Conservation (phyloP, 768 basidiomycete species). For the Boletus subcaerulescens region DNA sequence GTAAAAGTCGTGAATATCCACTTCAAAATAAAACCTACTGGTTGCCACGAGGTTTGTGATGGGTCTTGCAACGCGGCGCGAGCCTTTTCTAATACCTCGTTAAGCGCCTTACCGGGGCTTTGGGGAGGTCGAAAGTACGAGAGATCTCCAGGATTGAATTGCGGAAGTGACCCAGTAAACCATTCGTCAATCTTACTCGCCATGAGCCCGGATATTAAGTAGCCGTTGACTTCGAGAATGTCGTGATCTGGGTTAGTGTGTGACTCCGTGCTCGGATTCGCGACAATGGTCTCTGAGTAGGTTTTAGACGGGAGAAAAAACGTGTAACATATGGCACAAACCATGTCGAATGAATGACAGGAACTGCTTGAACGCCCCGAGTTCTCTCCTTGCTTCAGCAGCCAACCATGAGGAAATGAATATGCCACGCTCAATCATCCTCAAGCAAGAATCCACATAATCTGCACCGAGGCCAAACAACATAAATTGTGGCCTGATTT, state of each 20-base stretch:
- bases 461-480: conserved; percentile 52
- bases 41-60: conserved; percentile 47
- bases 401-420: conserved; percentile 69
- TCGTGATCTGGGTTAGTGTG: conserved; percentile 56
- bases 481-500: conserved; percentile 52
- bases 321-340: conserved; percentile 32
- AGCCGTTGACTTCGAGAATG: conserved; percentile 76
- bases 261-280: conserved; percentile 52
- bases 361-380: conserved; percentile 74
- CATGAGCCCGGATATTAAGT: conserved; percentile 68
- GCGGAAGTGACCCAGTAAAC: conserved; percentile 60
- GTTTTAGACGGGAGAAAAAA: conserved; percentile 17
- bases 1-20: conserved; percentile 24
- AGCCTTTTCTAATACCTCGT: conserved; percentile 46
- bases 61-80: conserved; percentile 46
- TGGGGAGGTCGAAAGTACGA: conserved; percentile 22
- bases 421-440: conserved; percentile 54
- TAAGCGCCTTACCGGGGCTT: conserved; percentile 24
- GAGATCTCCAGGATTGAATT: conserved; percentile 34
- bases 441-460: conserved; percentile 52
- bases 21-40: conserved; percentile 42
- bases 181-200: conserved; percentile 73
- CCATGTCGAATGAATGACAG: conserved; percentile 75
- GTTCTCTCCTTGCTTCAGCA: conserved; percentile 60
- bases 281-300: conserved; percentile 44